Evolutionary conservation across 169 alveolate species (phyloP).

Genomic region (Cryptosporidium viatorum): DNA sequence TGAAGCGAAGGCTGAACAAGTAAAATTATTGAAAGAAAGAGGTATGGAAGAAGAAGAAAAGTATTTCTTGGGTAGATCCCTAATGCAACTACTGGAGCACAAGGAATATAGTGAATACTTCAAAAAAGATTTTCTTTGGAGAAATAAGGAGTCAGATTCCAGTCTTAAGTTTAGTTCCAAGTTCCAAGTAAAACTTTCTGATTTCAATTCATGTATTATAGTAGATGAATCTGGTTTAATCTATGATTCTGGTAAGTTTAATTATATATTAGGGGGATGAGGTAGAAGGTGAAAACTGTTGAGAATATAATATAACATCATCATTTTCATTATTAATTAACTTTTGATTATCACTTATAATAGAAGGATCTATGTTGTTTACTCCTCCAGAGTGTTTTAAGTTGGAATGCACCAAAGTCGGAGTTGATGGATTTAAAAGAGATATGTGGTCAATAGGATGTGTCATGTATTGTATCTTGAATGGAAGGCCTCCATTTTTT

Average conservation of each 20-base stretch:
- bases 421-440: conserved; percentile 60
- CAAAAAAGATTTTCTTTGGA: not conserved
- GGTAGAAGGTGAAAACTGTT: not conserved
- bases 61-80: not conserved
- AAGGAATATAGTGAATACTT: conserved; percentile 17
- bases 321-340: not conserved
- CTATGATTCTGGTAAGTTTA: conserved; percentile 60
- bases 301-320: not conserved
- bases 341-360: not conserved
- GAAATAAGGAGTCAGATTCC: not conserved
- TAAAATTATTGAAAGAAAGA: not conserved
- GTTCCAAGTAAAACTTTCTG: conserved; percentile 29
- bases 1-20: conserved; percentile 22
- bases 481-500: conserved; percentile 55
- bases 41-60: not conserved
- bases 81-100: not conserved
- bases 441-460: conserved; percentile 75
- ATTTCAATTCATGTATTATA: conserved; percentile 39
- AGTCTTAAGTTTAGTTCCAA: not conserved
- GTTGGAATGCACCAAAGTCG: conserved; percentile 43
- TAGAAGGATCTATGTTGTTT: conserved; percentile 49
- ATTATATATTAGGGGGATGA: not conserved
- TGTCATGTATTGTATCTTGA: conserved; percentile 31
- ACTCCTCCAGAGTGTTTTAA: conserved; percentile 74
- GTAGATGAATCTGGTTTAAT: conserved; percentile 13